Evolutionary conservation across 805 yeast genomes (phyloP), one percentile per base, ranked within the genome.

Genomic region (Metschnikowia lachancei): DNA sequence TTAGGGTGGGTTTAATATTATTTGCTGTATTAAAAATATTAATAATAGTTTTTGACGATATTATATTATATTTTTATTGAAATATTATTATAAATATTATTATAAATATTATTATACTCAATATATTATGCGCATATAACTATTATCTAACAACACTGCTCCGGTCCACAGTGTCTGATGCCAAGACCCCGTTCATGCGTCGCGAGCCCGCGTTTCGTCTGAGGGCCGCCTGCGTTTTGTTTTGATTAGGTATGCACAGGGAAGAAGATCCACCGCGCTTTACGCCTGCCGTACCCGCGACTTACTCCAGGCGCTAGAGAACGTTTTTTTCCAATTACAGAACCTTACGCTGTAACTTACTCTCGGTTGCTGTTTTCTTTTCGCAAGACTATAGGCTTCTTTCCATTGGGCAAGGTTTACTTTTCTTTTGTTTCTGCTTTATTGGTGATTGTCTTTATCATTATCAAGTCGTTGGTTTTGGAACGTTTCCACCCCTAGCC

Each of bases 161-260:
- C 33, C 17, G 33, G 10, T 30, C 33, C n/a, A 17, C 33, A 30
- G n/a, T 14, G 14, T 30, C 33, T 14, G n/a, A 14, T 30, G 33
- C 33, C 33, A 30, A 30, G 33, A 14, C 33, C 17, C 17, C 33
- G 14, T n/a, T n/a, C n/a, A n/a, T 38, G 22, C 35, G 13, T 17
- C 29, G 34, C 28, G 35, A n/a, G 35, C 34, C 22, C 45, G 45
- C 43, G 43, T 41, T 18, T 41, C 32, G n/a, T 41, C 19, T 39
- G 39, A 35, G 43, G 35, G 7, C 34, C 32, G n/a, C 36, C 19
- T 35, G 45, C 39, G 16, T 26, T 26, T 28, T 35, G 44, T 41
- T 41, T 10, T 33, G 31, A n/a, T 41, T 13, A 22, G 24, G 18
- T 6, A 32, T 41, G 39, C 44, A 26, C 29, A 33, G 13, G 3